Evolutionary conservation across 2,329 filamentous ascomycete species (phyloP).

Genomic region (Dactylonectria macrodidyma): DNA sequence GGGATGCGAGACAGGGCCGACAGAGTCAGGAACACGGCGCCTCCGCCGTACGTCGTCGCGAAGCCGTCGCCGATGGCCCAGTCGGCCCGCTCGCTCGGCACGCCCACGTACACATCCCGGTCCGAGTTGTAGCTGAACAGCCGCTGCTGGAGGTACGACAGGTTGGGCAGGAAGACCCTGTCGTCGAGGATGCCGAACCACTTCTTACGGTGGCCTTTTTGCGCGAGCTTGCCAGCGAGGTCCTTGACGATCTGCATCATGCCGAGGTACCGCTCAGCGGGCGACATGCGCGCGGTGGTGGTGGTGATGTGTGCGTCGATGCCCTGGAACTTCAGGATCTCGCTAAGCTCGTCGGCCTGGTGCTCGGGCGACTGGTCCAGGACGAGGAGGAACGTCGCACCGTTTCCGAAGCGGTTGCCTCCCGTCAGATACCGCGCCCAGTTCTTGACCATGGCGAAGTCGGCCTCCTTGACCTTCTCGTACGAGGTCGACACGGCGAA

Average conservation of each 20-base stretch:
- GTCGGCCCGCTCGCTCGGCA: slow-evolving; percentile 61
- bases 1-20: slow-evolving; percentile 53
- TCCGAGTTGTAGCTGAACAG: slow-evolving; percentile 54
- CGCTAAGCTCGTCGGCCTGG: slow-evolving; percentile 52
- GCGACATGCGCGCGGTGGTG: slow-evolving; percentile 50
- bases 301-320: slow-evolving; percentile 58
- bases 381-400: slow-evolving; percentile 59
- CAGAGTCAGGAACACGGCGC: slow-evolving; percentile 59
- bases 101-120: slow-evolving; percentile 57
- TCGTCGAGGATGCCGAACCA: slow-evolving; percentile 63
- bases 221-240: slow-evolving; percentile 52
- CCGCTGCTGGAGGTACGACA: slow-evolving; percentile 55
- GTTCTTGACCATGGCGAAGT: slow-evolving; percentile 57
- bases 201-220: slow-evolving; percentile 55
- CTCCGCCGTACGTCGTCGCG: slow-evolving; percentile 61
- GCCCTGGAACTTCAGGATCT: slow-evolving; percentile 52
- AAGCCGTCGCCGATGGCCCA: slow-evolving; percentile 57
- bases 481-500: slow-evolving; percentile 63
- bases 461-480: slow-evolving; percentile 55
- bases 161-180: slow-evolving; percentile 62
- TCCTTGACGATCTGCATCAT: slow-evolving; percentile 54
- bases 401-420: slow-evolving; percentile 57
- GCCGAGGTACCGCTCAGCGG: slow-evolving; percentile 55
- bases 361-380: slow-evolving; percentile 56
- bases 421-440: slow-evolving; percentile 64